Evolutionary conservation across 2,329 filamentous ascomycete species (phyloP).

Genomic region (Colletotrichum limetticola): DNA sequence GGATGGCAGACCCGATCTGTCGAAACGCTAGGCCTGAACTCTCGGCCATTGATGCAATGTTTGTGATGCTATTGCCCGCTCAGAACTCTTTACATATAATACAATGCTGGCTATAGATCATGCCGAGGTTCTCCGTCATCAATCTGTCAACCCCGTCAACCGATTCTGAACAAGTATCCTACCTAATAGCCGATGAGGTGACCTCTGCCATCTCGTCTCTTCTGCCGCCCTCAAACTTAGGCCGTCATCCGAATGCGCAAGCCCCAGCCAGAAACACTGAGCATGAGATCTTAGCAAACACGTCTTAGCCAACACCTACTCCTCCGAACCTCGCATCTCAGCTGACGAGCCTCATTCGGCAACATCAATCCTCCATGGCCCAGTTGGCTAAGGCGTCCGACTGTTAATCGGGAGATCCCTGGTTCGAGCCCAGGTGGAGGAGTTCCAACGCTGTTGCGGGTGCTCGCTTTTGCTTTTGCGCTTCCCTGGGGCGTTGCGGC

Average conservation of each 20-base stretch:
- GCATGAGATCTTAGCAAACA: not conserved
- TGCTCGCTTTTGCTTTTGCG: not conserved
- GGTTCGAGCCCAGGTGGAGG: not conserved
- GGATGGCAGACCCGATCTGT: conserved; percentile 17
- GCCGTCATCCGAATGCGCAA: not conserved
- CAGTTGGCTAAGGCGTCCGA: conserved; percentile 10
- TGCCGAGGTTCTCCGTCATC: not conserved
- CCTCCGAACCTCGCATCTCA: not conserved
- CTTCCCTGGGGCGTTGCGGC: not conserved
- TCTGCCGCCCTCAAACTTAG: not conserved
- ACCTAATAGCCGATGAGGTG: too few species aligned
- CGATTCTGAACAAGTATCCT: not conserved
- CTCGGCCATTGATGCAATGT: not conserved
- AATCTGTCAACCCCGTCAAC: not conserved
- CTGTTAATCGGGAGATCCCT: conserved; percentile 9
- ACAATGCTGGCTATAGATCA: not conserved
- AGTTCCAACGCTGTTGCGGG: not conserved
- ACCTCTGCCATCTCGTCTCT: not conserved
- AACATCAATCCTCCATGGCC: not conserved
- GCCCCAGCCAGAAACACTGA: not conserved
- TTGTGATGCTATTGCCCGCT: not conserved
- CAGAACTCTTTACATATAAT: not conserved
- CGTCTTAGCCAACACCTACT: not conserved
- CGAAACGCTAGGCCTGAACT: conserved; percentile 17
- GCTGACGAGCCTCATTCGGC: not conserved